Base-by-base conservation (phyloP, 1,284 basidiomycete genomes). In the Phellopilus nigrolimitatus region DNA sequence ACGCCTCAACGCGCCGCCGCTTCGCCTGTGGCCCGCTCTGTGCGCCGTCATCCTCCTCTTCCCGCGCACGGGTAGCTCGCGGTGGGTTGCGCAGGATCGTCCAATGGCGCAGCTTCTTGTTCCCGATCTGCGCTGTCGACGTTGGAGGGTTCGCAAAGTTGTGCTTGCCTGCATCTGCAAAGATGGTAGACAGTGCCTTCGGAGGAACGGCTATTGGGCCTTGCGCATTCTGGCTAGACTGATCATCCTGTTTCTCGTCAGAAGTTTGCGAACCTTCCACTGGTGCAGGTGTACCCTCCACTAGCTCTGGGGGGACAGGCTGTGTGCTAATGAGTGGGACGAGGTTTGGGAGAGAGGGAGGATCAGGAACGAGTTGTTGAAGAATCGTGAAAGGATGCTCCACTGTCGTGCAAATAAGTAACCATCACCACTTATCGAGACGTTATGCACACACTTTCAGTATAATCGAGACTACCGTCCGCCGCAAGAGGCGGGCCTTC, bases 381-480 rank as follows among this genome's bases (percentile, higher is more conserved):
- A 89, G 71, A 0, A 84, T 65, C 5, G 80, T 75, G 63, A 87
- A 89, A 1, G 86, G 84, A 55, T 88, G 83, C 62, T 89, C 87
- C 76, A 89, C 85, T 88, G 54, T 9, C 57, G 48, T 47, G 39
- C 34, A 51, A 38, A 49, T 60, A 19, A 57, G 57, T 51, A 31
- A 55, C 19, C 12, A 15, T 17, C 37, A 22, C 27, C 40, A 47
- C 28, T 42, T 42, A 13, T 41, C 49, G 47, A 49, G 27, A n/a
- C 15, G 33, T n/a, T 43, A 19, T 8, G 25, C n/a, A 68, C 78
- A 27, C 63, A 88, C 86, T 79, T 63, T 86, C 78, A 12, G 72
- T 62, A 59, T 87, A 89, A 63, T 87, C 80, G 25, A 89, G 67
- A 65, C 86, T 89, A 19, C 87, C 87, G 59, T 89, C 85, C 10